These are phyloP conservation scores for Phaeolepiota aurea DNA, from an alignment of 768 basidiomycete species.

Conservation along the genomic window DNA sequence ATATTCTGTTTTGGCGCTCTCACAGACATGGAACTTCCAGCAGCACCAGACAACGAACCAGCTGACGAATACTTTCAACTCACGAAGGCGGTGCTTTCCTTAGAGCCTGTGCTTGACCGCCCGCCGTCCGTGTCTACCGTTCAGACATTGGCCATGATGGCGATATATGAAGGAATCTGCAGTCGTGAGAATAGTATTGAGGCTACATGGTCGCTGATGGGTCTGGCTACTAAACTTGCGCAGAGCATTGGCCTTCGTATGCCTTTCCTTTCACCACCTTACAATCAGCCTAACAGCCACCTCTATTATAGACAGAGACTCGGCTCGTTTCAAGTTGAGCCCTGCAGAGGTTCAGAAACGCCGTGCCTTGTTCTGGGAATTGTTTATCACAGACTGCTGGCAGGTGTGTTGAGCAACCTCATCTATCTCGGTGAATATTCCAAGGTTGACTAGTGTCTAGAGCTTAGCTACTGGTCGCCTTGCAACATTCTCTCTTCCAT, in stretches of 20 bases:
- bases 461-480: slow-evolving; percentile 64
- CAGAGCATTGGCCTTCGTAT: slow-evolving; percentile 40
- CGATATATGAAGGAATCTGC: slow-evolving; percentile 61
- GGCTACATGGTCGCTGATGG: slow-evolving; percentile 59
- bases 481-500: slow-evolving; percentile 61
- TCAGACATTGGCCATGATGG: slow-evolving; percentile 59
- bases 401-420: slow-evolving; percentile 41
- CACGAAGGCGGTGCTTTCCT: slow-evolving; percentile 53
- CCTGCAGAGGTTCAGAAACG: slow-evolving; percentile 63
- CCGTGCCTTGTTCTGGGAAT: slow-evolving; percentile 63
- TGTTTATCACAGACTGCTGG: slow-evolving; percentile 71
- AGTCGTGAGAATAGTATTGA: slow-evolving; percentile 66
- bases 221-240: slow-evolving; percentile 55
- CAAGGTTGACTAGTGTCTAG: slow-evolving; percentile 28
- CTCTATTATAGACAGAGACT: slow-evolving; percentile 49
- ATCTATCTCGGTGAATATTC: not conserved
- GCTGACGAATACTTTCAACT: slow-evolving; percentile 51
- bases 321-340: slow-evolving; percentile 58
- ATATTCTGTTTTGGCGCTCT: slow-evolving; percentile 57
- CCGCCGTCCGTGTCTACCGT: slow-evolving; percentile 67
- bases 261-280: slow-evolving; percentile 5
- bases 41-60: slow-evolving; percentile 42
- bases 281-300: slow-evolving; percentile 3
- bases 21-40: slow-evolving; percentile 43
- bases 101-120: slow-evolving; percentile 62